Evolutionary conservation across 1,284 basidiomycete genomes (phyloP), one percentile per base, ranked within the genome.

Genomic region (Schizophyllum commune): DNA sequence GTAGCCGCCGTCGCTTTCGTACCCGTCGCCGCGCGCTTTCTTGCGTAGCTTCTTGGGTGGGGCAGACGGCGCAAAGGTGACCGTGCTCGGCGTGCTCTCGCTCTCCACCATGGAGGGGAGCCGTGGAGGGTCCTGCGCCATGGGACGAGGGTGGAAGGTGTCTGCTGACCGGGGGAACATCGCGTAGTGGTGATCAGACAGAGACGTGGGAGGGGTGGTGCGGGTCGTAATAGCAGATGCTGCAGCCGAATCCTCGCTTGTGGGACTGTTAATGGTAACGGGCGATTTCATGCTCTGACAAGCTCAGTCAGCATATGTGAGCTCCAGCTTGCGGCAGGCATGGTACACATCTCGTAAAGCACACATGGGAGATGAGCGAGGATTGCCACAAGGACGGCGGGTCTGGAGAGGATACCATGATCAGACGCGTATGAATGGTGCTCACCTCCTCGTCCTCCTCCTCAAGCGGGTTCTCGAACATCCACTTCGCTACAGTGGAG

Each of bases 401-500:
- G 17, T 52, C 20, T 17, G 51, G 20, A 52, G 20, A 52, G 20
- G 51, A 52, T 17, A 27, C 27, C 5, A 27, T 27, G 27, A 27
- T 27, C 27, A 5, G 27, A 27, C 27, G 27, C 27, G 27, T 27
- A 27, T 27, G 27, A 27, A 27, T 5, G 27, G 27, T 5, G 27
- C 27, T 27, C 27, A 27, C 59, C 55, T 77, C 79, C 66, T 84
- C 83, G 13, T 79, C 77, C 58, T 77, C 83, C 66, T 84, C 83
- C 22, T 73, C 70, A 27, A 85, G 69, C 0, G 81, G 70, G 64
- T 83, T 81, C 58, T 77, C 83, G 69, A 88, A 88, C 68, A 89
- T 86, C 84, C 86, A 87, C 63, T 83, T 76, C 6, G 84, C 79
- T 21, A 89, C 82, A 15, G 81, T 76, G 22, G 77, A 74, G 63